Evolutionary conservation across 2,329 filamentous ascomycete species (phyloP), one percentile per base, ranked within the genome.

Genomic region (Claviceps fusiformis): DNA sequence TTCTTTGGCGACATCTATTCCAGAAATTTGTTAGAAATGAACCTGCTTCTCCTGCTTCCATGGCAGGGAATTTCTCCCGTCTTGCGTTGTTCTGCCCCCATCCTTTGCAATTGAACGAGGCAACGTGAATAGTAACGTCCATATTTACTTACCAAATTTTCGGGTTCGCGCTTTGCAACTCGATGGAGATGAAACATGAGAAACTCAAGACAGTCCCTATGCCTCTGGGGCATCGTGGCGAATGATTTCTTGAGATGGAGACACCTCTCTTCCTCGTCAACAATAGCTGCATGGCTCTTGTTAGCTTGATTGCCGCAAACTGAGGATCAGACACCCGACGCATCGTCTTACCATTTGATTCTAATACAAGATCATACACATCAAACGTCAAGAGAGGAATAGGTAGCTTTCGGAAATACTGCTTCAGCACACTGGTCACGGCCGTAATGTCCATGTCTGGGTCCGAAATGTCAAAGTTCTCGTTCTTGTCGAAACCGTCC

Each of bases 361-460:
- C 91, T 51, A 98, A 74, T 52, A 98, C 80, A 44, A 82, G 80
- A 62, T 97, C 92, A 65, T 98, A 98, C 31, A 95, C 84, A 27
- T 95, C 89, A 68, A 86, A 96, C 0, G 92, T 95, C 62, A 98
- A 82, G 37, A 98, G 77, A 3, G 93, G 93, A 8, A 80, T 87
- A 0, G 93, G 93, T 41, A 97, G 77, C 70, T 91, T 93, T 62
- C 93, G 83, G 80, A 98, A 95, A 68, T 97, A 98, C 70, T 97
- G 92, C 74, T 98, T 98, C 63, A 98, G 72, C 24, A 92, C 88
- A 65, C 89, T 95, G 2, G 93, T 97, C 55, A 98, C 89, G 13
- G 93, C 89, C 55, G 95, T 95, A 59, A 98, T 97, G 68, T 98
- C 93, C 54, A 97, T 78, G 61, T 89, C 87, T 0, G 89, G 88